Evolutionary conservation across 495 filamentous ascomycete genomes (phyloP).

Genomic region (Penicillium psychrofluorescens): DNA sequence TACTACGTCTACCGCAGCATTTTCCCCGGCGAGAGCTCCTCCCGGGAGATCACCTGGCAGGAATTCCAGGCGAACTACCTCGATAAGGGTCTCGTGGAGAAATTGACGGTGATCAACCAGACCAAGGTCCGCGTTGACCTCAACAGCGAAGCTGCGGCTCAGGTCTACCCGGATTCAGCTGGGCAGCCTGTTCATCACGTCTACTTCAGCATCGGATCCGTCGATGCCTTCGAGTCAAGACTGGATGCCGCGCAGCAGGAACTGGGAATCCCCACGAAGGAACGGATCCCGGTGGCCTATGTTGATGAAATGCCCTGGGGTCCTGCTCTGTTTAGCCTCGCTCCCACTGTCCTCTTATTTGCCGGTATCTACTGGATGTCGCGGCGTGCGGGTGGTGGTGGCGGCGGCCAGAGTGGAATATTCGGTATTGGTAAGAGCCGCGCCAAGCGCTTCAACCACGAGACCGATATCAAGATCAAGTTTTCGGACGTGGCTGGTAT

Average conservation of each 20-base stretch:
- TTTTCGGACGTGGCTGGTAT: conserved; percentile 96
- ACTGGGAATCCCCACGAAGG: conserved; percentile 70
- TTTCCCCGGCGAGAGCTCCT: conserved; percentile 52
- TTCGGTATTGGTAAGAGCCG: conserved; percentile 94
- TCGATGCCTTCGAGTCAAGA: conserved; percentile 83
- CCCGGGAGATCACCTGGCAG: conserved; percentile 91
- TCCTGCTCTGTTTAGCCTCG: conserved; percentile 64
- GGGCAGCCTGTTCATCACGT: conserved; percentile 67
- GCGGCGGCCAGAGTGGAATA: conserved; percentile 67
- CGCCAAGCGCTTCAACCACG: conserved; percentile 95
- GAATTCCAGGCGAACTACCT: conserved; percentile 88
- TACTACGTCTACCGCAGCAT: conserved; percentile 57
- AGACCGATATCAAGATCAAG: conserved; percentile 90
- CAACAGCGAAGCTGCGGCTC: conserved; percentile 67
- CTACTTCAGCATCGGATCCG: conserved; percentile 91
- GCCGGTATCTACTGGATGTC: conserved; percentile 68
- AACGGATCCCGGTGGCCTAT: conserved; percentile 89
- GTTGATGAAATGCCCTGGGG: conserved; percentile 63
- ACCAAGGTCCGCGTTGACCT: conserved; percentile 75
- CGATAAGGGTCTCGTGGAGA: conserved; percentile 92
- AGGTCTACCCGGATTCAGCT: conserved; percentile 78
- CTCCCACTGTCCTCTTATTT: conserved; percentile 80
- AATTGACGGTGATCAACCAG: conserved; percentile 70
- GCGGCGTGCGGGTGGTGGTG: conserved; percentile 56
- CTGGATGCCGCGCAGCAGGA: conserved; percentile 83